Evolutionary conservation across 1,284 basidiomycete species (phyloP).

Genomic region (Papiliotrema nemorosa): DNA sequence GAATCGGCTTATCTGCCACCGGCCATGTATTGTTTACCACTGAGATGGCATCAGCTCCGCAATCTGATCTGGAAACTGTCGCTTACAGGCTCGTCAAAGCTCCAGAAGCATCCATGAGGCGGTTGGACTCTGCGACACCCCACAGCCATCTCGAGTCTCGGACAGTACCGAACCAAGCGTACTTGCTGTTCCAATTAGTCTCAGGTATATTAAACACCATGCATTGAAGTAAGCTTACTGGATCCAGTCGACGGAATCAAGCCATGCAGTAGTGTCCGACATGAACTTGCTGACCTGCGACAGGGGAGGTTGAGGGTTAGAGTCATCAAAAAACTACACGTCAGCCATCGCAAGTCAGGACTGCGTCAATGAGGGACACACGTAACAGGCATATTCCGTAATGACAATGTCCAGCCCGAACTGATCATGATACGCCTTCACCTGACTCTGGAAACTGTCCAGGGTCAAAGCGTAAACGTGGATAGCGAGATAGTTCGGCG

Average conservation of each 20-base stretch:
- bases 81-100: slow-evolving; percentile 16
- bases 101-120: slow-evolving; percentile 31
- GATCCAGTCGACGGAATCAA: slow-evolving; percentile 28
- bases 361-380: slow-evolving; percentile 1
- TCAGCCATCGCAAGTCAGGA: background rate
- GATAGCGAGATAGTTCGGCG: slow-evolving; percentile 21
- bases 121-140: slow-evolving; percentile 32
- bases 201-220: slow-evolving; percentile 1
- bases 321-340: slow-evolving; percentile 1
- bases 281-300: slow-evolving; percentile 16
- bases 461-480: slow-evolving; percentile 20
- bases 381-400: slow-evolving; percentile 20
- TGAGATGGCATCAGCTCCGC: background rate
- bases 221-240: slow-evolving; percentile 17
- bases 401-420: slow-evolving; percentile 17
- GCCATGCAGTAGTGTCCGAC: slow-evolving; percentile 29
- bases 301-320: slow-evolving; percentile 2
- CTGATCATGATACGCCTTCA: slow-evolving; percentile 10
- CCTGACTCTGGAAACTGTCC: slow-evolving; percentile 10
- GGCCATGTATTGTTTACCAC: background rate
- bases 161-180: slow-evolving; percentile 29
- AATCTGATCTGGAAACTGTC: too few relatives aligned
- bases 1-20: background rate
- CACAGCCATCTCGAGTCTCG: slow-evolving; percentile 20
- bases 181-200: slow-evolving; percentile 15